Base-by-base conservation (phyloP, 208 protist genomes). In the Acanthamoeba castellanii region DNA sequence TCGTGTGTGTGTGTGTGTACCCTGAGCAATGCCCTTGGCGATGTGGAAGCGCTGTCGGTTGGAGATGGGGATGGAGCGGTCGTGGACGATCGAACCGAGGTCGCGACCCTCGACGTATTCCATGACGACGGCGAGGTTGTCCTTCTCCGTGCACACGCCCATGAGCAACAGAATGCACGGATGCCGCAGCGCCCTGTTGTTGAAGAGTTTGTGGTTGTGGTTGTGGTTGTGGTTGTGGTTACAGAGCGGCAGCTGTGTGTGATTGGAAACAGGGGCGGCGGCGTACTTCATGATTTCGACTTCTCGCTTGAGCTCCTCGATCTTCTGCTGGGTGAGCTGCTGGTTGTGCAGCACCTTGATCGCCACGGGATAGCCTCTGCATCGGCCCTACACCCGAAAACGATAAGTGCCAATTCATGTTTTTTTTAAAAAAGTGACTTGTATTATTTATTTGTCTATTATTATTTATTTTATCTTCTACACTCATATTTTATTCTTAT, bases 251-350 rank as follows among this genome's bases (percentile, higher is more conserved):
- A 37, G 37, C 9, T 9, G 7, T 2, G 22, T 16, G 57, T 27
- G 20, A 13, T 27, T 0, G 4, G 20, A 27, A 64, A 64, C 57
- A 18, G 13, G 57, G 13, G 6, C 57, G 20, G 14, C 5, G 59
- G 50, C 85, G 64, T 76, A 92, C 85, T 52, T 92, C 85, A 92
- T 92, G 85, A 92, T 92, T 13, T 70, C 85, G 18, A 92, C 59
- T 22, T 92, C 85, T 4, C 37, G n/a, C 37, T 74, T 5, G 11
- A 92, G 85, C 37, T 92, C 59, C 14, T 34, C 34, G 32, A 92
- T 37, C 45, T 94, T 57, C 8, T 57, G 61, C 20, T 59, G n/a
- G n/a, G 25, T 94, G 34, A 94, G 70, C 20, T 37, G 68, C 68
- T 94, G 89, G 47, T 82, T 78, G 66, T 64, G 89, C 11, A 82